phyloP scores from a whole-genome alignment of 2,329 filamentous ascomycete genomes.

The Lasiodiplodia sp. region DNA sequence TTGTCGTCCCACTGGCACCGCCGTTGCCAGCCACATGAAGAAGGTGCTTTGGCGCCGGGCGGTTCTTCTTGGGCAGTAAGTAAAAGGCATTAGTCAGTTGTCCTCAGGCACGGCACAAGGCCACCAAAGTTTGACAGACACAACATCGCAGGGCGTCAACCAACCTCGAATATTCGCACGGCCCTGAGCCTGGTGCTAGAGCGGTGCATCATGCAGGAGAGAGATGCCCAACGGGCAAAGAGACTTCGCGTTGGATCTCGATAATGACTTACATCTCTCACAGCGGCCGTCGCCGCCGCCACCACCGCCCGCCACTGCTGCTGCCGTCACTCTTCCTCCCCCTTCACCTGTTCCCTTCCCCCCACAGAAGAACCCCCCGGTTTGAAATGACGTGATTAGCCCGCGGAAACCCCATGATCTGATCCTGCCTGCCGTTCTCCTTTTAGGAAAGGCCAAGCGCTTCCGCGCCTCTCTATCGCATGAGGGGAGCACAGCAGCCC shows the following conservation, averaged over 20 bases:
- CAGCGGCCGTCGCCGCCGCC: background rate
- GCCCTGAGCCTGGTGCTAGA: background rate
- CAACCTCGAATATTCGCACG: background rate
- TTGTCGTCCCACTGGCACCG: background rate
- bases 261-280: constrained; percentile 11
- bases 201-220: constrained; percentile 11
- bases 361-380: background rate
- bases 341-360: too few relatives aligned
- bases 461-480: background rate
- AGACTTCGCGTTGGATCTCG: constrained; percentile 2
- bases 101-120: background rate
- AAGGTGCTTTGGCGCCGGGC: background rate
- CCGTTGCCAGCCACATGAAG: background rate
- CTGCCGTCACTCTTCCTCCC: background rate
- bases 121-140: too few relatives aligned
- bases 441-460: background rate
- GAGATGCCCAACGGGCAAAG: background rate
- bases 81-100: background rate
- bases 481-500: background rate
- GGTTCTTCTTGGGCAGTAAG: background rate
- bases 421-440: background rate
- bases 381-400: background rate
- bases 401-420: background rate
- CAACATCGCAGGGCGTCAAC: background rate
- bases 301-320: background rate